phyloP scores from a whole-genome alignment of 345 rosid species.

The Dipteronia dyeriana region DNA sequence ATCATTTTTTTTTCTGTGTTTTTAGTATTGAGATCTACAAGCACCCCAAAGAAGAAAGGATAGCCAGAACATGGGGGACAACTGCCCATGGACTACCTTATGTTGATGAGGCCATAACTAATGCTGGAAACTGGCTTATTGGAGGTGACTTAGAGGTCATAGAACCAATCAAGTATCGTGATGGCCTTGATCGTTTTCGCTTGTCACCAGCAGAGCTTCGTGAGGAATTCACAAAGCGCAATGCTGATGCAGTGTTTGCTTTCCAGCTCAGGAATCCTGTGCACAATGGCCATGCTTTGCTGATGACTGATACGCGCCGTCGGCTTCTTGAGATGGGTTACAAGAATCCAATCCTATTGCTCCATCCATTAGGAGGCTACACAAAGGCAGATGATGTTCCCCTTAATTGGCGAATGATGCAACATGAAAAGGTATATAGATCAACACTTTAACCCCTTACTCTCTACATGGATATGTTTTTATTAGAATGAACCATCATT shows the following conservation, averaged over 20 bases:
- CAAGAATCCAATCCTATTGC: constrained; percentile 89
- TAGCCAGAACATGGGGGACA: constrained; percentile 98
- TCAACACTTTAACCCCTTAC: background rate
- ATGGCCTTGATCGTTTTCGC: constrained; percentile 88
- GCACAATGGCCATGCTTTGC: constrained; percentile 94
- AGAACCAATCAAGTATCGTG: constrained; percentile 81
- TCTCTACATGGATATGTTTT: background rate
- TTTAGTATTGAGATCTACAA: constrained; percentile 92
- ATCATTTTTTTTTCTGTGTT: constrained; percentile 10
- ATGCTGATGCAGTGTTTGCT: constrained; percentile 97
- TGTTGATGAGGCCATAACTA: constrained; percentile 69
- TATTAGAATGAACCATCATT: background rate
- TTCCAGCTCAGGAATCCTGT: constrained; percentile 99
- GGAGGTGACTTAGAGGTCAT: constrained; percentile 96
- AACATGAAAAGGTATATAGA: constrained; percentile 82
- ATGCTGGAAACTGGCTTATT: constrained; percentile 87
- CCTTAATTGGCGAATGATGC: constrained; percentile 94
- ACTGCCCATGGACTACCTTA: constrained; percentile 92
- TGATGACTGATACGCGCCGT: constrained; percentile 93
- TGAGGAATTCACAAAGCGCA: constrained; percentile 71
- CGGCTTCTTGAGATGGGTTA: constrained; percentile 97
- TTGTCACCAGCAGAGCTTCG: constrained; percentile 87
- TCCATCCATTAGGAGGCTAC: constrained; percentile 94
- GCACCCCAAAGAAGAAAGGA: constrained; percentile 95
- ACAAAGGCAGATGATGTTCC: constrained; percentile 99